Base-by-base conservation (phyloP, 139 green algal species). In the Axilococcus clingmanii region DNA sequence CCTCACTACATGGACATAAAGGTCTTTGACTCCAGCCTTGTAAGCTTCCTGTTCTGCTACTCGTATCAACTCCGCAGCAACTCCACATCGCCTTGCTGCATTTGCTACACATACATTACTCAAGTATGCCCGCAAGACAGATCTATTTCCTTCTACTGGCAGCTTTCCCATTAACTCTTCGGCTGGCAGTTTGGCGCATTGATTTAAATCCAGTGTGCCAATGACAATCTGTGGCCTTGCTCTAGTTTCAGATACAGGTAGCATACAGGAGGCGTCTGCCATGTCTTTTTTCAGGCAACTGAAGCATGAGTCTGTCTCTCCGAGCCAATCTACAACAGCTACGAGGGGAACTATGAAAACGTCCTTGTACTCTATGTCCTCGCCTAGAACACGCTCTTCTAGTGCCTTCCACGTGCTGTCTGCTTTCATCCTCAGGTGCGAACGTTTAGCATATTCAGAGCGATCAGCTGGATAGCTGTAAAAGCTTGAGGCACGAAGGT, bases 121-220 rank as follows among this genome's bases (percentile, higher is more conserved):
- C 5, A 93, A 59, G 57, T 93, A 93, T 16, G 74, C 80, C 0
- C 83, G 54, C 9, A 32, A 24, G 15, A 9, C 15, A 8, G 42
- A 22, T 27, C 19, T 19, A 4, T n/a, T 2, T 38, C 40, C 53
- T 38, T 34, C 55, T 15, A 46, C 45, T 8, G 75, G 80, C 14
- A 66, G 46, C 32, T 7, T 19, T 0, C 81, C 82, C 3, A 76
- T 43, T 8, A 93, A 69, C 55, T 89, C 75, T 51, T 93, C 83
- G 6, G 77, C 68, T 9, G 82, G 82, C 47, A 93, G 55, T 4
- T 69, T 59, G 3, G 48, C 17, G 4, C 80, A 80, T 22, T 77
- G 46, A 36, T 92, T 93, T 4, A 93, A 6, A 52, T 93, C 84
- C 30, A 91, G 63, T 1, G 64, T 82, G 3, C 69, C 84, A 0